phyloP scores from a whole-genome alignment of 2,329 filamentous ascomycete genomes.

The Monosporascus sp. region DNA sequence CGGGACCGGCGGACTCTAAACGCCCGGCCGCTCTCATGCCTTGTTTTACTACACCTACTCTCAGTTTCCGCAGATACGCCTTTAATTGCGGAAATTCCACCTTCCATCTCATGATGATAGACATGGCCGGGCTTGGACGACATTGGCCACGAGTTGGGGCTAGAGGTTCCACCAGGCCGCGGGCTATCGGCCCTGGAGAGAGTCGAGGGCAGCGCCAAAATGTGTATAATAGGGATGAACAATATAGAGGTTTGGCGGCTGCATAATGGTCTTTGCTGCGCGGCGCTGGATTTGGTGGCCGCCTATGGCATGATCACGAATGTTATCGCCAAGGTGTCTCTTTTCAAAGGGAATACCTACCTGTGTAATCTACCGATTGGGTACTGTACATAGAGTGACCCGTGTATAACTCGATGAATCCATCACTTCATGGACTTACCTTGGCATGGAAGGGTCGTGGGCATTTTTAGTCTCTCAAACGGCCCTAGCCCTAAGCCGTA shows the following conservation, averaged over 20 bases:
- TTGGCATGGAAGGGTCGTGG: not conserved
- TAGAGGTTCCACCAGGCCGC: too few relatives aligned
- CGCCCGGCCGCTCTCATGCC: not conserved
- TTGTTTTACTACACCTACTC: conserved; percentile 9
- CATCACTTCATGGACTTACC: not conserved
- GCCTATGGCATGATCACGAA: not conserved
- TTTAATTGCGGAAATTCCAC: conserved; percentile 5
- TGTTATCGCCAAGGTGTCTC: not conserved
- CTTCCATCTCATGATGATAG: conserved; percentile 13
- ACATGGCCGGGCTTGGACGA: conserved; percentile 2
- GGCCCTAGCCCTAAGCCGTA: too few relatives aligned
- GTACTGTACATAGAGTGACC: not conserved
- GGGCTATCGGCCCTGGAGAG: too few relatives aligned
- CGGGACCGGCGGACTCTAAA: conserved; percentile 4
- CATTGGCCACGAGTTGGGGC: not conserved
- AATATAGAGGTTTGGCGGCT: not conserved
- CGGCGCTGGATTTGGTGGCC: not conserved
- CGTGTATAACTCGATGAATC: not conserved
- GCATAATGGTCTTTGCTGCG: not conserved
- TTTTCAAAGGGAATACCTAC: not conserved
- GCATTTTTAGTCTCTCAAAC: too few relatives aligned
- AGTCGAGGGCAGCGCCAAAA: not conserved
- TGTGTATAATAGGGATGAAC: not conserved
- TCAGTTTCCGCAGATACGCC: conserved; percentile 4
- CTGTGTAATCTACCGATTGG: not conserved